A percentile compares a stretch with the other conserved stretches of the same genome.
Evolutionary conservation across 768 basidiomycete species (phyloP).

Genomic region (Cyathus striatus): DNA sequence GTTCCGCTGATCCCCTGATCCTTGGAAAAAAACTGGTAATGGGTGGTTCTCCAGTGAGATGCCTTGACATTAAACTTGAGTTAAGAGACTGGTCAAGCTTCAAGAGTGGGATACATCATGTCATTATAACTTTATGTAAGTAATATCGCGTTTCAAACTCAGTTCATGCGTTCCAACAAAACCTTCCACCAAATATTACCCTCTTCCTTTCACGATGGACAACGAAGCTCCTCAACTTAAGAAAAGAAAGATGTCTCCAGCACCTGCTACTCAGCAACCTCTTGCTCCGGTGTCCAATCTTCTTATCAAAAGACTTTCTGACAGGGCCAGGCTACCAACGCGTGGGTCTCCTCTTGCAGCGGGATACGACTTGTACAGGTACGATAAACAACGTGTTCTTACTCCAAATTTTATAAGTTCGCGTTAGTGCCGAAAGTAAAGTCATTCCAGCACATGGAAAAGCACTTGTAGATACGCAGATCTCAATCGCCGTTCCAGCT

Average conservation of each 20-base stretch:
- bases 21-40: constrained; percentile 7
- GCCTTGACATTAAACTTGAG: neutral
- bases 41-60: constrained; percentile 4
- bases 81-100: neutral
- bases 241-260: constrained; percentile 56
- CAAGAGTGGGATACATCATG: too few species aligned
- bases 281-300: constrained; percentile 44
- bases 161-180: constrained; percentile 25
- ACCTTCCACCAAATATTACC: neutral
- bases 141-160: constrained; percentile 22
- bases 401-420: constrained; percentile 2
- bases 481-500: constrained; percentile 88
- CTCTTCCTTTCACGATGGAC: constrained; percentile 4
- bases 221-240: constrained; percentile 36
- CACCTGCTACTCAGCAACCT: constrained; percentile 19
- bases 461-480: constrained; percentile 84
- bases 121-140: too few species aligned
- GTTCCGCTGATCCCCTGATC: neutral
- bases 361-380: constrained; percentile 96
- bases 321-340: constrained; percentile 79
- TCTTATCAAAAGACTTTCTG: constrained; percentile 80
- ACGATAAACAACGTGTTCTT: constrained; percentile 11
- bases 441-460: constrained; percentile 85
- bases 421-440: constrained; percentile 74
- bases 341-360: constrained; percentile 84